phyloP scores from a whole-genome alignment of 345 rosid species.

The Schrenkiella parvula region DNA sequence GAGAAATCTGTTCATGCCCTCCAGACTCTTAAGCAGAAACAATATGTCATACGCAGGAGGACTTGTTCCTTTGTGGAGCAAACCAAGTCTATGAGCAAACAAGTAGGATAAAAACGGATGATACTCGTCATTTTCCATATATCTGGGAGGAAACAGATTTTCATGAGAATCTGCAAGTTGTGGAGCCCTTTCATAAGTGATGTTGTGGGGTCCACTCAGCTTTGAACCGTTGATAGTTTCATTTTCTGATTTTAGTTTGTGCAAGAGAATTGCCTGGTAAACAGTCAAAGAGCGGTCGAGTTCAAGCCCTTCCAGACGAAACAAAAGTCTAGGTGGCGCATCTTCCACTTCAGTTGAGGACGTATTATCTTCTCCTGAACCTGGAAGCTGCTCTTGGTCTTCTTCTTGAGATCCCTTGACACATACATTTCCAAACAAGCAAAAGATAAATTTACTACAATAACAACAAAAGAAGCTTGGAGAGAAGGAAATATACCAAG shows the following conservation, averaged over 20 bases:
- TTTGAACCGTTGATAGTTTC: conserved; percentile 46
- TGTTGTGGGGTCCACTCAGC: conserved; percentile 53
- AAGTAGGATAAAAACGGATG: conserved; percentile 47
- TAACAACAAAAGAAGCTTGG: conserved; percentile 12
- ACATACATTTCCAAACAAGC: not conserved
- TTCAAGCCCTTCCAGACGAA: conserved; percentile 65
- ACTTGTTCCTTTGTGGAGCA: conserved; percentile 50
- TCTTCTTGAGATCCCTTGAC: conserved; percentile 40
- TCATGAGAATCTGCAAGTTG: conserved; percentile 34
- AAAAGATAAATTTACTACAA: not conserved
- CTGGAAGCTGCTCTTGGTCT: conserved; percentile 30
- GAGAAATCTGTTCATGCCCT: conserved; percentile 59
- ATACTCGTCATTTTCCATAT: conserved; percentile 28
- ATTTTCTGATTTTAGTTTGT: conserved; percentile 49
- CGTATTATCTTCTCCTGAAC: conserved; percentile 23
- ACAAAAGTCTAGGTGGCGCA: conserved; percentile 43
- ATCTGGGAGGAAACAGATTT: conserved; percentile 16
- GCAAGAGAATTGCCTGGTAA: conserved; percentile 80
- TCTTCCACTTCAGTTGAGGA: conserved; percentile 34
- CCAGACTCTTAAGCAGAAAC: conserved; percentile 72
- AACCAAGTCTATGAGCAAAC: conserved; percentile 49
- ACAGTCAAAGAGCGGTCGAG: conserved; percentile 53
- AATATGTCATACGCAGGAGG: conserved; percentile 62
- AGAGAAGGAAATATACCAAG: not conserved
- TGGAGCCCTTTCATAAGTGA: conserved; percentile 54